These are phyloP conservation scores for Zygosaccharomyces sapae DNA, from an alignment of 1,139 yeast species.

Conservation along the genomic window DNA sequence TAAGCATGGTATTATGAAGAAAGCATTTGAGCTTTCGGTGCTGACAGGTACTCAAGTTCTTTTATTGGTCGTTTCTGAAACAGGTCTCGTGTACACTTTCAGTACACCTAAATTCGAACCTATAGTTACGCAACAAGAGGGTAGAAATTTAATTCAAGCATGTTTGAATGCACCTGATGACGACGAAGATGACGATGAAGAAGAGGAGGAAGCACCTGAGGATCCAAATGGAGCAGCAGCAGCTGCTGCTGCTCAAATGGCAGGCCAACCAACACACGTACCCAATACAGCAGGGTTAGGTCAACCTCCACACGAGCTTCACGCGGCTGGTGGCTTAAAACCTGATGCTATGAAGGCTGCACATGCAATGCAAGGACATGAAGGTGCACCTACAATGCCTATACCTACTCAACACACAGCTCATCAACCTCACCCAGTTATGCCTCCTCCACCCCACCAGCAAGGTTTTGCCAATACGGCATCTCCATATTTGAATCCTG, in stretches of 20 bases:
- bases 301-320: slow-evolving; percentile 14
- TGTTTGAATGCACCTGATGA: slow-evolving; percentile 89
- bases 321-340: slow-evolving; percentile 11
- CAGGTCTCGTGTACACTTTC: slow-evolving; percentile 97
- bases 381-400: slow-evolving; percentile 10
- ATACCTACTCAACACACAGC: slow-evolving; percentile 19
- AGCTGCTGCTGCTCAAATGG: slow-evolving; percentile 11
- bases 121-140: slow-evolving; percentile 92
- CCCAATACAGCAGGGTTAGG: slow-evolving; percentile 8
- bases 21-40: slow-evolving; percentile 92
- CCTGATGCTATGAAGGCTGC: slow-evolving; percentile 11
- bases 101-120: slow-evolving; percentile 98
- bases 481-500: slow-evolving; percentile 48
- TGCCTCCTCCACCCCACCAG: slow-evolving; percentile 15
- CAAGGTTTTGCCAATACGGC: slow-evolving; percentile 25
- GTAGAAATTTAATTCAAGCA: slow-evolving; percentile 93
- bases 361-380: slow-evolving; percentile 14
- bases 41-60: slow-evolving; percentile 96
- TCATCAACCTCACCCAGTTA: slow-evolving; percentile 25
- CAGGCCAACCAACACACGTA: slow-evolving; percentile 6
- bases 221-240: slow-evolving; percentile 13
- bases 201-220: slow-evolving; percentile 44
- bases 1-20: slow-evolving; percentile 98
- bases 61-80: slow-evolving; percentile 89
- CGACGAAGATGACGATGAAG: slow-evolving; percentile 50